Base-by-base conservation (phyloP, 1,284 basidiomycete species). In the Cryptococcus sp. region DNA sequence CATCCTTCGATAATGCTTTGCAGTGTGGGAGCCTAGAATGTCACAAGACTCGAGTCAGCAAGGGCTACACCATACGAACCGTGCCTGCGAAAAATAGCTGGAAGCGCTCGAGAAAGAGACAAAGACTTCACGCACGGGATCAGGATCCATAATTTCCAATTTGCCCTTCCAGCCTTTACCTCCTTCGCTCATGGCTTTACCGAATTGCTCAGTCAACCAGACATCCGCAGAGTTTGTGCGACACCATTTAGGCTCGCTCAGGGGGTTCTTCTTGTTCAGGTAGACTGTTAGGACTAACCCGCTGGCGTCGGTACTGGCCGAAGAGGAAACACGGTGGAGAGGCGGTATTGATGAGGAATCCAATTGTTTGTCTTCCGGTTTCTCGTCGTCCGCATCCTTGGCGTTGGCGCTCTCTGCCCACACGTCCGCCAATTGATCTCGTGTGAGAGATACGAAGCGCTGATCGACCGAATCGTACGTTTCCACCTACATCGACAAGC, bases 201-300 rank as follows among this genome's bases (percentile, higher is more conserved):
- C 77, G 89, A 91, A 83, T 91, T 90, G 72, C 52, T 87, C 89
- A 69, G 86, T 86, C 59, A 97, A 80, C 91, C 93, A 96, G 49
- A 93, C 91, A 65, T 93, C 89, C 19, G 95, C 85, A 73, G 94
- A 91, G 46, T 94, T 93, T 3, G 89, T 89, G 75, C 91, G 91
- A 46, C 93, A 89, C 95, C 95, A 99, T 73, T 91, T 89, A 2
- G 94, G 91, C 76, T 98, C 93, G 10, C 91, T 93, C 29, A 97
- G 79, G 0, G 94, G 93, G 58, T 89, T 86, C 43, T 85, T 86
- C 57, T 85, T 89, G 76, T 98, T 94, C 55, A 98, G 83, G 76
- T 89, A 84, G 8, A 80, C 80, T 0, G 73, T 73, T 16, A 82
- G 63, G 16, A 74, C 74, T 50, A 80, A 60, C 5, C 59, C 61